Base-by-base conservation (phyloP, 2,329 filamentous ascomycete species). In the Simplicillium sp. region DNA sequence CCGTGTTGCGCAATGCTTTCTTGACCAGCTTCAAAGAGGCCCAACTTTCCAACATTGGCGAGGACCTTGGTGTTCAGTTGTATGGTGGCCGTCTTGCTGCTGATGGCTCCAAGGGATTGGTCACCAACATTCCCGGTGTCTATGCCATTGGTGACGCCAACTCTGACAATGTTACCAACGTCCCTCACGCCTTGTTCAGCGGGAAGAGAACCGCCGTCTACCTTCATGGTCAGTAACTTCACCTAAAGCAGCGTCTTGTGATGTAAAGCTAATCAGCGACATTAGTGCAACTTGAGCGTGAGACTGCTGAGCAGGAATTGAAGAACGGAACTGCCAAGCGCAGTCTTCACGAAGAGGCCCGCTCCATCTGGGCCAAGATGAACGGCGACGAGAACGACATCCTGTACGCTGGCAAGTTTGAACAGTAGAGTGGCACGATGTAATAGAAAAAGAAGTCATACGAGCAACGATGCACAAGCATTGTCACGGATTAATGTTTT, bases 141-240 rank as follows among this genome's bases (percentile, higher is more conserved):
- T 80, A 71, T 48, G 76, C 72, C 5, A 55, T 80, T 15, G 77
- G 77, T 0, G 77, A 81, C 46, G 70, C 69, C 11, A 81, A 80
- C 55, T 68, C 67, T 28, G 75, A 80, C 40, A 70, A 70, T n/a
- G 60, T 64, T 8, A 79, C 75, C 3, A 81, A 80, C 46, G 68
- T 80, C 1, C 75, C 75, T 0, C 76, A 80, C 46, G 77, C 77
- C 0, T 66, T 81, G 50, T 80, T 64, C 50, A 71, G 61, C 11
- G 77, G 75, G 3, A 81, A 81, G 64, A 56, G 67, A 25, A 62
- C 75, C 0, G 75, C 72, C 5, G 75, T 81, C 1, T 75, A 59
- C 37, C 44, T 77, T 4, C 77, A 81, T 47, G 68, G 70, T 11
- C 57, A 62, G 49, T 25, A 25, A 25, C 5, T 25, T 25, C 6